Conservation (phyloP, 2,329 filamentous ascomycete species). For the Fusarium sp. region DNA sequence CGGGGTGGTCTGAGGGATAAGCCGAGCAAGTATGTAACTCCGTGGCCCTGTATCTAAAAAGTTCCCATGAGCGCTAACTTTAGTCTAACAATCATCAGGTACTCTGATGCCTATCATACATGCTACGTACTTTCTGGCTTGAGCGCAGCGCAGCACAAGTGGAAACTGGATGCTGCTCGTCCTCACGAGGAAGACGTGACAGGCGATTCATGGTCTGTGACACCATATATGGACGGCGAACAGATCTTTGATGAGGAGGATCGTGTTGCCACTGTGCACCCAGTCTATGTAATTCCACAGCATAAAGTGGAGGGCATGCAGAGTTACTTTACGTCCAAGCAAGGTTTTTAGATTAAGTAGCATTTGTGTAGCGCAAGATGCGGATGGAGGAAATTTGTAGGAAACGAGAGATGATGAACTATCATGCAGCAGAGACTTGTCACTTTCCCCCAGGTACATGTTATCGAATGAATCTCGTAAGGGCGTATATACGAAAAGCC, state of each 20-base stretch:
- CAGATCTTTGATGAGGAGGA: constrained; percentile 79
- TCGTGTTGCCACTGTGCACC: constrained; percentile 78
- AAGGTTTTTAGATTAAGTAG: constrained; percentile 63
- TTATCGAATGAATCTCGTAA: constrained; percentile 5
- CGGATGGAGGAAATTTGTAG: constrained; percentile 2
- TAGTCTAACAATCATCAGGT: constrained; percentile 58
- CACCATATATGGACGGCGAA: constrained; percentile 65
- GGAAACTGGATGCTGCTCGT: constrained; percentile 59
- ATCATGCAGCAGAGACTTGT: constrained; percentile 8
- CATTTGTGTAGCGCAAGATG: constrained; percentile 9
- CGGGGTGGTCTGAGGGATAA: constrained; percentile 92
- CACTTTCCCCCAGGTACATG: constrained; percentile 1
- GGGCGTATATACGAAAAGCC: background rate
- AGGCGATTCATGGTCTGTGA: constrained; percentile 60
- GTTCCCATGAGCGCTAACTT: constrained; percentile 40
- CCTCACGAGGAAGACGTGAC: constrained; percentile 51
- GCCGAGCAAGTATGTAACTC: constrained; percentile 78
- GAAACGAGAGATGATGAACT: constrained; percentile 21
- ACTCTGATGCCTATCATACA: constrained; percentile 90
- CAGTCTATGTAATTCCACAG: constrained; percentile 86
- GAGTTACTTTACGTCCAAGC: constrained; percentile 72
- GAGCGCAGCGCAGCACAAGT: constrained; percentile 82
- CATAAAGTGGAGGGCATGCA: constrained; percentile 73
- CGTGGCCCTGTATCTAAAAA: constrained; percentile 20
- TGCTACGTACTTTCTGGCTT: constrained; percentile 91